Conservation (phyloP, 208 protist species). For the Wallacemonas sp. region DNA sequence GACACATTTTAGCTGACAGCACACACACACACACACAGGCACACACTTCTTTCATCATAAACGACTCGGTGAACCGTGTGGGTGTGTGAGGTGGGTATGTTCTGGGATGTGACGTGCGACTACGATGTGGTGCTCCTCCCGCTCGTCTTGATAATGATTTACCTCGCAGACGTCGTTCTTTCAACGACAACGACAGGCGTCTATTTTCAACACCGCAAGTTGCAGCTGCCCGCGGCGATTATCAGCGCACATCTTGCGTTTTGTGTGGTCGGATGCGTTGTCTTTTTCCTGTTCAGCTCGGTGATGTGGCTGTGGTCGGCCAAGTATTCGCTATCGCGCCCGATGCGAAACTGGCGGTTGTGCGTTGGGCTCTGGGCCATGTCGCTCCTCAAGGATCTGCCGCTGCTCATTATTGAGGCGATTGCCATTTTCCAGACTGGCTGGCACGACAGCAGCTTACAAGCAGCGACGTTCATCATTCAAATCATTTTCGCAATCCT, state of each 20-base stretch:
- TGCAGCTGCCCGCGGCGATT: conserved; percentile 25
- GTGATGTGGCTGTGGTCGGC: conserved; percentile 61
- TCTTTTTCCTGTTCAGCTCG: conserved; percentile 47
- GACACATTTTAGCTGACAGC: too few species aligned
- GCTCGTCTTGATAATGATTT: conserved; percentile 41
- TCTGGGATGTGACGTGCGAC: conserved; percentile 11
- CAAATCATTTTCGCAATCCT: conserved; percentile 51
- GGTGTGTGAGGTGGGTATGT: too few species aligned
- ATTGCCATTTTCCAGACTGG: conserved; percentile 33
- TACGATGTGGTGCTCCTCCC: conserved; percentile 29
- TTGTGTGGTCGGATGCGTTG: conserved; percentile 42
- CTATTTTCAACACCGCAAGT: conserved; percentile 40
- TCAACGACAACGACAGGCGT: conserved; percentile 44
- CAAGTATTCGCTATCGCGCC: conserved; percentile 45
- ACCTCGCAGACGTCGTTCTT: conserved; percentile 34
- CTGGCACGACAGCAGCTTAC: conserved; percentile 34
- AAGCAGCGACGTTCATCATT: conserved; percentile 42
- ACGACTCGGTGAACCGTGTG: too few species aligned
- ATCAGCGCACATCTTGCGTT: conserved; percentile 49
- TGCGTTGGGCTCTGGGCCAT: conserved; percentile 40
- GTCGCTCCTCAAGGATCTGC: conserved; percentile 54
- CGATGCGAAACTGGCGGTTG: conserved; percentile 33
- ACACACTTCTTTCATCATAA: neutral
- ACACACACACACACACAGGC: neutral
- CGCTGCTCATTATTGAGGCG: conserved; percentile 50